Evolutionary conservation across 1,284 basidiomycete species (phyloP).

Genomic region (Puccinia triticina): DNA sequence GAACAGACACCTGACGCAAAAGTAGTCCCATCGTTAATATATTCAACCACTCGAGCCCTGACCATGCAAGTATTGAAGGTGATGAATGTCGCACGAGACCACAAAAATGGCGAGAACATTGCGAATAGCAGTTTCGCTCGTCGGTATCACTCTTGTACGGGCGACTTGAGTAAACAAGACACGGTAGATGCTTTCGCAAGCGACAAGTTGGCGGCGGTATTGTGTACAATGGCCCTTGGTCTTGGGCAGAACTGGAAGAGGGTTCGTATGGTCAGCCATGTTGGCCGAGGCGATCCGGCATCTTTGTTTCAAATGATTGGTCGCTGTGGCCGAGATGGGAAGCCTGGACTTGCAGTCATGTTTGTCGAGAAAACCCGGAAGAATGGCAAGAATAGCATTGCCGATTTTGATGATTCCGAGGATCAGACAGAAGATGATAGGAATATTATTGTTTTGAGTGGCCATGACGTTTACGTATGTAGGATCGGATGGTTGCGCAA

Average conservation of each 20-base stretch:
- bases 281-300: background rate
- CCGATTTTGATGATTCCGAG: no score
- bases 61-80: background rate
- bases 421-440: no score
- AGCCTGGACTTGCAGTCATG: background rate
- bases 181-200: no score
- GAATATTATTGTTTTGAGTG: no score
- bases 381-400: background rate
- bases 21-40: conserved; percentile 6
- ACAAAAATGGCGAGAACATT: background rate
- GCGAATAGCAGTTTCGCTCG: background rate
- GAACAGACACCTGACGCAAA: background rate
- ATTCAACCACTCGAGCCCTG: background rate
- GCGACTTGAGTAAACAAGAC: background rate
- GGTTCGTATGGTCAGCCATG: background rate
- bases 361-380: background rate
- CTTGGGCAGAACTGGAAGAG: background rate
- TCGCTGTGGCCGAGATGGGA: background rate
- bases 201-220: background rate
- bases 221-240: background rate
- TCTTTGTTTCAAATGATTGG: background rate
- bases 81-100: background rate
- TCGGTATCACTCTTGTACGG: background rate
- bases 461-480: no score
- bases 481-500: no score